Base-by-base conservation (phyloP, 345 rosid genomes). In the Populus davidiana region DNA sequence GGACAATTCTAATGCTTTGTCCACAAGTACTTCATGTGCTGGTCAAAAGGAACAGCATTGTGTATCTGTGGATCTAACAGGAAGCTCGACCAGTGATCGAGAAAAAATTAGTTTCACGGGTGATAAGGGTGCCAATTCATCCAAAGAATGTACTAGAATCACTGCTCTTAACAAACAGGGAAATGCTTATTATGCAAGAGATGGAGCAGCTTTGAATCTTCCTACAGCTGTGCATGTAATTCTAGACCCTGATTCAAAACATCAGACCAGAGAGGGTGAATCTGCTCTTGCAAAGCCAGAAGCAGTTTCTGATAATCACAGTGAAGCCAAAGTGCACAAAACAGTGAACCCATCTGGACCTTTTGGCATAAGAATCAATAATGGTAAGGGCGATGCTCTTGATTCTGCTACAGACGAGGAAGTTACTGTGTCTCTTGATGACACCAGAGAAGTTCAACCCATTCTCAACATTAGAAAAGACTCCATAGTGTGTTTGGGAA, bases 381-480 rank as follows among this genome's bases (percentile, higher is more conserved):
- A 12, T 67, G 75, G 80, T 69, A 83, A 80, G 41, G 62, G 69
- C 62, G 70, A 35, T 76, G 33, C 44, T n/a, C 52, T 18, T 73
- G 68, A 52, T 81, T 62, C 81, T 85, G 69, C 83, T 27, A 21
- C 73, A 13, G 71, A 59, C 21, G 81, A 90, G 68, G 87, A 87
- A 78, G 82, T 73, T 38, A 74, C 69, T 73, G 75, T 63, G 65
- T 9, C 81, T 79, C 38, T 10, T 74, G 77, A 70, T 81, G 83
- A 76, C 69, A 71, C 35, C 54, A 72, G 39, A 66, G 61, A 78
- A 63, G 49, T 43, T 68, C 78, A 78, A 20, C 80, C 92, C 13
- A 33, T 73, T 33, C 82, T 92, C 75, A 91, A 87, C 86, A 91
- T 93, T 75, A 85, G 81, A 81, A 83, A 83, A 73, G 93, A 88